Evolutionary conservation across 441 rosid species (phyloP).

Genomic region (Pelargonium fulgidum): DNA sequence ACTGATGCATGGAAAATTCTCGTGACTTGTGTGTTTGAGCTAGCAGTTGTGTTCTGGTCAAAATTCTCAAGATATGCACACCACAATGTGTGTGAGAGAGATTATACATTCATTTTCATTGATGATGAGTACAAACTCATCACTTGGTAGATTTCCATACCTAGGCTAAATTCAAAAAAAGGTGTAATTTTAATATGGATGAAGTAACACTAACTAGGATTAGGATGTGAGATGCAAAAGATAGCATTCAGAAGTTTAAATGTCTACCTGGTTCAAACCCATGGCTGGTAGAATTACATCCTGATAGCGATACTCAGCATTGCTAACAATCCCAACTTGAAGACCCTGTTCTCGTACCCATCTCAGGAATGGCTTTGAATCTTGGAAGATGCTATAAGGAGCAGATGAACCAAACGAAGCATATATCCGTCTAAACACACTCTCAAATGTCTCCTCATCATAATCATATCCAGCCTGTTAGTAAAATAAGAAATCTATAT

Average conservation of each 20-base stretch:
- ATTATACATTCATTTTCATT: too few species aligned
- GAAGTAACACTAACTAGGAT: too few species aligned
- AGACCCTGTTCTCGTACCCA: conserved; percentile 71
- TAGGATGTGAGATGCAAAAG: conserved; percentile 6
- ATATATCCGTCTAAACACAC: conserved; percentile 72
- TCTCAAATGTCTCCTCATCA: conserved; percentile 89
- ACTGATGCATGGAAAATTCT: too few species aligned
- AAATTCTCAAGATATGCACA: too few species aligned
- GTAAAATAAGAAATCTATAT: conserved; percentile 5
- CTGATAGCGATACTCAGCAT: conserved; percentile 78
- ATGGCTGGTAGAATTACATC: conserved; percentile 88
- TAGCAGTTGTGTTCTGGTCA: too few species aligned
- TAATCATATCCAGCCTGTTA: conserved; percentile 91
- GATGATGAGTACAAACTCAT: background rate
- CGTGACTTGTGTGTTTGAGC: too few species aligned
- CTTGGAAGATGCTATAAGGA: conserved; percentile 71
- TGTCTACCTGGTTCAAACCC: conserved; percentile 59
- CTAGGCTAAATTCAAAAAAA: too few species aligned
- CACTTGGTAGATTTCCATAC: too few species aligned
- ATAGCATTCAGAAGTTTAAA: conserved; percentile 3
- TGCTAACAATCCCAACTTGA: conserved; percentile 70
- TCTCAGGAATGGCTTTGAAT: conserved; percentile 78
- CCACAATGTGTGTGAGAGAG: too few species aligned
- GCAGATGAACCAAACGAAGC: conserved; percentile 96
- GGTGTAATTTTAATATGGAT: too few species aligned